Conservation (phyloP, 257 asterid genomes). For the Vinca minor region DNA sequence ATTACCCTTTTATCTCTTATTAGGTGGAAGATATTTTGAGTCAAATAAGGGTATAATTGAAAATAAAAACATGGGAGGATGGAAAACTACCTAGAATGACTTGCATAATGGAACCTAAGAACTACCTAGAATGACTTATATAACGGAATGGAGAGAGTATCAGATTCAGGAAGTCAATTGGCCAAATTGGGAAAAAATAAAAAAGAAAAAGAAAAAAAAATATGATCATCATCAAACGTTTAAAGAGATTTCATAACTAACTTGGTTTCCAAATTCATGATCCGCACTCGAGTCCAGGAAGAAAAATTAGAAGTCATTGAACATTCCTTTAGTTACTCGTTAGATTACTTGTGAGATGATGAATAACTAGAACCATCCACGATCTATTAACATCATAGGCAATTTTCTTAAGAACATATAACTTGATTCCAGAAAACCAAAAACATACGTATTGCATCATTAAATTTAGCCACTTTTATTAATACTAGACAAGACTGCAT, state of each 20-base stretch:
- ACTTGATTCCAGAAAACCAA: neutral
- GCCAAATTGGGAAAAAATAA: neutral
- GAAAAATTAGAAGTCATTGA: neutral
- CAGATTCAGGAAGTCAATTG: neutral
- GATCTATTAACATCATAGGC: neutral
- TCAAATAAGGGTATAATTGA: too few species aligned
- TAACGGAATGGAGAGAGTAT: too few species aligned
- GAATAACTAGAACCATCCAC: neutral
- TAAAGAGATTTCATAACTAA: neutral
- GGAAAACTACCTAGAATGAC: too few species aligned
- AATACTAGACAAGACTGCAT: neutral
- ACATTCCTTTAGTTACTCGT: neutral
- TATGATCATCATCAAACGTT: neutral
- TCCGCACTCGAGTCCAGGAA: neutral
- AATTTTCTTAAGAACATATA: neutral
- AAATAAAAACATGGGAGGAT: too few species aligned
- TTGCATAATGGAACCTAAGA: too few species aligned
- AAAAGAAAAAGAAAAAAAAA: neutral
- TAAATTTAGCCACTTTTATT: neutral
- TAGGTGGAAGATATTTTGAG: too few species aligned
- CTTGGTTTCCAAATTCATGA: neutral
- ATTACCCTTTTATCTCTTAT: too few species aligned
- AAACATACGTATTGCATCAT: neutral
- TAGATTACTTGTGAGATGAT: neutral
- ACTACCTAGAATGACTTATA: too few species aligned